Evolutionary conservation across 1,284 basidiomycete species (phyloP).

Genomic region (Papiliotrema nemorosa): DNA sequence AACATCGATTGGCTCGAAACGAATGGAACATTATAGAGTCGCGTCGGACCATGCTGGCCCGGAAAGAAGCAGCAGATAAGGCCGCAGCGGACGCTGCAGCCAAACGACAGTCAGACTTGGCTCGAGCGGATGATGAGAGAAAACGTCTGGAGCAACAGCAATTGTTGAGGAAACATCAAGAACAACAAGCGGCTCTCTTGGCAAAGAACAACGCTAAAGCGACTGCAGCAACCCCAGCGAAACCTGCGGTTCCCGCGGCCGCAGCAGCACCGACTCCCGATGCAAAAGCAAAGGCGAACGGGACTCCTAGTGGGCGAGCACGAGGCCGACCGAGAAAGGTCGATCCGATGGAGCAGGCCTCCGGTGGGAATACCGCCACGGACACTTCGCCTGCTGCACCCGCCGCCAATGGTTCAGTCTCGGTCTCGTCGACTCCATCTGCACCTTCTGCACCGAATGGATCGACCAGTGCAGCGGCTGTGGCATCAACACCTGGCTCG

Average conservation of each 20-base stretch:
- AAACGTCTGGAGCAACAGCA: too few relatives aligned
- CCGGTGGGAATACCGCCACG: neutral
- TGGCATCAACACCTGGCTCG: too few relatives aligned
- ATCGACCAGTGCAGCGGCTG: too few relatives aligned
- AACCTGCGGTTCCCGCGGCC: too few relatives aligned
- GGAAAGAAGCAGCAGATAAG: neutral
- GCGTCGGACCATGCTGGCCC: neutral
- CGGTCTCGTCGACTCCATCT: neutral
- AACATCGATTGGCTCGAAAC: neutral
- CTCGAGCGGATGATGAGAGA: too few relatives aligned
- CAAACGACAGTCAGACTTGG: too few relatives aligned
- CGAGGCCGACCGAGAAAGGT: neutral
- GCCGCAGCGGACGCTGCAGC: too few relatives aligned
- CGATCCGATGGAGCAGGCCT: neutral
- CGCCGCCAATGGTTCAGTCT: neutral
- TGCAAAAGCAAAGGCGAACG: neutral
- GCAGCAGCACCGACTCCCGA: too few relatives aligned
- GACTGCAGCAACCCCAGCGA: too few relatives aligned
- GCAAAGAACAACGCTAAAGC: too few relatives aligned
- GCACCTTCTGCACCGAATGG: neutral
- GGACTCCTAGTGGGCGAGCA: neutral
- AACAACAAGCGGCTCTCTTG: too few relatives aligned
- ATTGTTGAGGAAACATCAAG: too few relatives aligned
- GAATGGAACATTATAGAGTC: neutral
- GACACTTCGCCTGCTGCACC: neutral